Evolutionary conservation across 495 filamentous ascomycete genomes (phyloP).

Genomic region (Entonaema liquescens): DNA sequence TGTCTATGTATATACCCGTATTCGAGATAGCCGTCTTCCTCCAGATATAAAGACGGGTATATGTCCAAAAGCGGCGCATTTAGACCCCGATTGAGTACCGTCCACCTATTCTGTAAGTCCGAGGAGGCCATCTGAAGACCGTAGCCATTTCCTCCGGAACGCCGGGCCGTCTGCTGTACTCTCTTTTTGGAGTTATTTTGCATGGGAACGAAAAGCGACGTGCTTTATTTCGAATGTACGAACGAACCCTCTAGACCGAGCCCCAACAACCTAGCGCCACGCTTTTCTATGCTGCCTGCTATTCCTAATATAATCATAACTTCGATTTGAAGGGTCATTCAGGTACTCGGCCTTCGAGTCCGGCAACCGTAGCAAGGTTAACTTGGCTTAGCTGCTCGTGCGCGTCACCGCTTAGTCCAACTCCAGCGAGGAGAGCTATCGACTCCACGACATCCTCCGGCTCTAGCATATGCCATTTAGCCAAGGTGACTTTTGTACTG

Average conservation of each 20-base stretch:
- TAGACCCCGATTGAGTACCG: neutral
- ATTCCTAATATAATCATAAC: conserved; percentile 23
- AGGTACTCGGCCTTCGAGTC: conserved; percentile 55
- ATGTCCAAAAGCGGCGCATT: neutral
- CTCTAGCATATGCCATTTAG: conserved; percentile 86
- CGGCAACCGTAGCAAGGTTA: conserved; percentile 56
- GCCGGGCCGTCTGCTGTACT: neutral
- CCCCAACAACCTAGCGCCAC: conserved; percentile 33
- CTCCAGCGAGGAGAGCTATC: conserved; percentile 72
- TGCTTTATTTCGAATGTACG: conserved; percentile 16
- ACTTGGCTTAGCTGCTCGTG: conserved; percentile 55
- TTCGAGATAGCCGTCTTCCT: neutral
- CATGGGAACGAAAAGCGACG: conserved; percentile 27
- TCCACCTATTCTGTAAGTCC: neutral
- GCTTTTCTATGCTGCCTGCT: conserved; percentile 32
- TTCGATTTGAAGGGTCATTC: conserved; percentile 34
- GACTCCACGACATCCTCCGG: conserved; percentile 85
- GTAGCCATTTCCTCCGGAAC: neutral
- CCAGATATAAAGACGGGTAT: neutral
- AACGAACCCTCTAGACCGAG: conserved; percentile 31
- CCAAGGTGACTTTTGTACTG: conserved; percentile 84
- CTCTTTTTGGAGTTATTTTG: conserved; percentile 3
- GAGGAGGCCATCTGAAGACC: neutral
- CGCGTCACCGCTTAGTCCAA: conserved; percentile 56
- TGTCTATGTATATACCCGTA: conserved; percentile 7